Conservation (phyloP, 169 alveolate species). For the Theileria equi region DNA sequence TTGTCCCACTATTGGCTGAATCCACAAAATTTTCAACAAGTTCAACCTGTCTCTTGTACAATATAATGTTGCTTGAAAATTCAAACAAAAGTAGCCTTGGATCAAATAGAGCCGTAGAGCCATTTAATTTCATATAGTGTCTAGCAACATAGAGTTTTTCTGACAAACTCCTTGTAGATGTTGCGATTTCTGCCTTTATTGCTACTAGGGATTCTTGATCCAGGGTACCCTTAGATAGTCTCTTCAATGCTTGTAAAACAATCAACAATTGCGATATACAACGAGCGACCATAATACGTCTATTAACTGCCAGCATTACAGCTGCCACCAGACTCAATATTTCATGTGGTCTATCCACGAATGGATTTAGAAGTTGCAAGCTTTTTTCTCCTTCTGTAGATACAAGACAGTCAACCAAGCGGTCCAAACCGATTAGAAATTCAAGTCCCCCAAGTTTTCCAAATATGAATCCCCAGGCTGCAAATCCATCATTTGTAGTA, state of each 20-base stretch:
- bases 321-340: conserved; percentile 52
- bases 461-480: conserved; percentile 57
- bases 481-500: conserved; percentile 18
- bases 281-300: conserved; percentile 51
- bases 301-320: conserved; percentile 57
- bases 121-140: conserved; percentile 38
- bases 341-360: conserved; percentile 40
- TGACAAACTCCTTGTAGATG: conserved; percentile 24
- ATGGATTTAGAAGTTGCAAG: conserved; percentile 42
- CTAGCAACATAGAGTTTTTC: conserved; percentile 40
- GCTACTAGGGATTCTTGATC: conserved; percentile 1
- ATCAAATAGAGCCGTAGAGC: conserved; percentile 58
- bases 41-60: conserved; percentile 83
- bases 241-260: conserved; percentile 40
- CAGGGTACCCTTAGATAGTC: conserved; percentile 7
- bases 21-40: conserved; percentile 76
- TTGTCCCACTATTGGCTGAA: conserved; percentile 66
- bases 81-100: conserved; percentile 88
- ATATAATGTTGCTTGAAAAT: conserved; percentile 82
- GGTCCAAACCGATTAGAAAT: conserved; percentile 38
- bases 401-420: conserved; percentile 60
- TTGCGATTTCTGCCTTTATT: conserved; percentile 17
- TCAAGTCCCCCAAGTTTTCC: conserved; percentile 61
- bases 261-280: conserved; percentile 49
- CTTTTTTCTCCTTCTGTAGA: conserved; percentile 49